Evolutionary conservation across 1,284 basidiomycete species (phyloP).

Genomic region (Cryptococcus wingfieldii): DNA sequence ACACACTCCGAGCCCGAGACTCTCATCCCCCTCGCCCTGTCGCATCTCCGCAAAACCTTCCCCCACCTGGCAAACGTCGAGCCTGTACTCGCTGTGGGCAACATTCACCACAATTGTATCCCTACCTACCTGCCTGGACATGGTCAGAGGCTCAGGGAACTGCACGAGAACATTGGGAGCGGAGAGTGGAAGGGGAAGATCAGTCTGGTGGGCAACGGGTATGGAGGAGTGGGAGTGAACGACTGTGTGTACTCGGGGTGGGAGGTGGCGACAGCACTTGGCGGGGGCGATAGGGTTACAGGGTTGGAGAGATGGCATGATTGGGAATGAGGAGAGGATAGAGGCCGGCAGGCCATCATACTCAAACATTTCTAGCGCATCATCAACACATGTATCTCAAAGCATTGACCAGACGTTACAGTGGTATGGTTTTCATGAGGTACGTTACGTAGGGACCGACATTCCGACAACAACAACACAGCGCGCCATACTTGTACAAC

Average conservation of each 20-base stretch:
- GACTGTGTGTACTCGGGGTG: slow-evolving; percentile 78
- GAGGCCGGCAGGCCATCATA: not conserved
- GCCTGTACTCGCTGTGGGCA: slow-evolving; percentile 55
- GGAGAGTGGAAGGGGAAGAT: slow-evolving; percentile 59
- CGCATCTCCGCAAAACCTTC: slow-evolving; percentile 55
- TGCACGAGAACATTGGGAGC: slow-evolving; percentile 54
- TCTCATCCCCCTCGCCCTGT: slow-evolving; percentile 44
- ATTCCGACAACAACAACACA: too few species aligned
- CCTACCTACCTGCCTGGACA: slow-evolving; percentile 77
- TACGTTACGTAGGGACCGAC: too few species aligned
- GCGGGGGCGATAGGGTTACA: slow-evolving; percentile 23
- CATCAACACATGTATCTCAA: too few species aligned
- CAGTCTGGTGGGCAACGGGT: slow-evolving; percentile 77
- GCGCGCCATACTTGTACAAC: too few species aligned
- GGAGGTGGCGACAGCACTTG: slow-evolving; percentile 34
- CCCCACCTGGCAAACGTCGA: slow-evolving; percentile 44
- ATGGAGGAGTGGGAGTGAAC: slow-evolving; percentile 82
- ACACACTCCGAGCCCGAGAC: slow-evolving; percentile 16
- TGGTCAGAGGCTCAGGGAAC: slow-evolving; percentile 60
- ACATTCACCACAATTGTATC: slow-evolving; percentile 69
- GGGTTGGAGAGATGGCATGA: slow-evolving; percentile 42
- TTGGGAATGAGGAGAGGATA: slow-evolving; percentile 7
- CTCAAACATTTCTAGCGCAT: not conserved
- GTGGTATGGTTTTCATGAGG: too few species aligned
- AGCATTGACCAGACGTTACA: too few species aligned